Percentiles rank a stretch among this genome's conserved stretches.
Conservation (phyloP, 208 protist genomes). For the Wallacemonas collosoma region DNA sequence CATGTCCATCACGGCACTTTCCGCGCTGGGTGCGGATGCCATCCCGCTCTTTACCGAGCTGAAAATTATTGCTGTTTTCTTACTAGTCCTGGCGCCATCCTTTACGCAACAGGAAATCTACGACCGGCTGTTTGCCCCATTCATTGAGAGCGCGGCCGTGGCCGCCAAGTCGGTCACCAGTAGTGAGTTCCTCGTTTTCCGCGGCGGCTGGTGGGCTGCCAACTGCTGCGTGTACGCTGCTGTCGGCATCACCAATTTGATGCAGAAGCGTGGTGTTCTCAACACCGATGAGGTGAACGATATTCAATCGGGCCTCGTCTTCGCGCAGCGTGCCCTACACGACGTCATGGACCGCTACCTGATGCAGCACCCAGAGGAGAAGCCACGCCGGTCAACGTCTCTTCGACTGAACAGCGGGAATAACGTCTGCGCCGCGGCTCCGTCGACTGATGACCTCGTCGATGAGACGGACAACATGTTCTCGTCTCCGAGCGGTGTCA, state of each 20-base stretch:
- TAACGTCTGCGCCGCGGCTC: background rate
- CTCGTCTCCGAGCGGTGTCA: background rate
- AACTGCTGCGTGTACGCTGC: constrained; percentile 33
- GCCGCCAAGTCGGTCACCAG: constrained; percentile 30
- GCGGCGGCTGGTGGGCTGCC: constrained; percentile 34
- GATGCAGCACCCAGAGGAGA: constrained; percentile 21
- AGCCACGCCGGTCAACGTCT: background rate
- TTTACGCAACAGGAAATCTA: constrained; percentile 61
- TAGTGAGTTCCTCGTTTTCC: constrained; percentile 34
- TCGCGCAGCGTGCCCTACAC: constrained; percentile 46
- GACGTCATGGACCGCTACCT: constrained; percentile 21
- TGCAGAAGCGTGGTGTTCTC: constrained; percentile 27
- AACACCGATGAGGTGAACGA: constrained; percentile 45
- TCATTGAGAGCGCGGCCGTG: constrained; percentile 25
- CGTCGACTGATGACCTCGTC: background rate
- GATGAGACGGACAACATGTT: background rate
- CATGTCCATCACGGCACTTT: constrained; percentile 37
- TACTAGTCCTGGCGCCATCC: constrained; percentile 54
- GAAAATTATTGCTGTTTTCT: constrained; percentile 53
- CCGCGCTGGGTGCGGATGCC: constrained; percentile 42
- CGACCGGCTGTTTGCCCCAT: constrained; percentile 48
- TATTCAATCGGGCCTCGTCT: constrained; percentile 54
- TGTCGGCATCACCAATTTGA: constrained; percentile 52
- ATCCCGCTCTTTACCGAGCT: constrained; percentile 68
- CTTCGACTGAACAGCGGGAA: background rate